phyloP scores from a whole-genome alignment of 306 rosid genomes.

The Chamaecrista fasciculata region DNA sequence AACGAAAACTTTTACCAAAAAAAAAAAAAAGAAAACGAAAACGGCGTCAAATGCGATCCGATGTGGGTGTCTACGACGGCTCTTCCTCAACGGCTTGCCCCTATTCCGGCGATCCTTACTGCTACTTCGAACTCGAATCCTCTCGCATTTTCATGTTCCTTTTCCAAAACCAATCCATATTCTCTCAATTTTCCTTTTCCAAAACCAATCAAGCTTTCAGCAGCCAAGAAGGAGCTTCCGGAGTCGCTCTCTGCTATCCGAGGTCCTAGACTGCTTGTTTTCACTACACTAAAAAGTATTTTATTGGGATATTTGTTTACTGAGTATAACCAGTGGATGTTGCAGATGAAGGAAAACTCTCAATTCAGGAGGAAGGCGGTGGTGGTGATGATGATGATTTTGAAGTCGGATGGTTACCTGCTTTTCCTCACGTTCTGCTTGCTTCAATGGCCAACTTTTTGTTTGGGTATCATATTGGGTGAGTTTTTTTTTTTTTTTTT shows the following conservation, averaged over 20 bases:
- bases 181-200: constrained; percentile 17
- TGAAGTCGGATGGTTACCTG: constrained; percentile 70
- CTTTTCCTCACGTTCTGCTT: constrained; percentile 70
- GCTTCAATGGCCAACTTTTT: constrained; percentile 83
- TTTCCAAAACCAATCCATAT: neutral
- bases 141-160: neutral
- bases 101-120: neutral
- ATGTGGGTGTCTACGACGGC: constrained; percentile 41
- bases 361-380: constrained; percentile 13
- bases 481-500: constrained; percentile 10
- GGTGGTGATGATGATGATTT: constrained; percentile 27
- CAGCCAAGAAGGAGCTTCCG: constrained; percentile 43
- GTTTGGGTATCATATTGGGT: constrained; percentile 94
- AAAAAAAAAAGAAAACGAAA: neutral
- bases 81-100: neutral
- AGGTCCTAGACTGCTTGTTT: constrained; percentile 30
- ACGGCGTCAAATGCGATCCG: constrained; percentile 13
- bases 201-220: constrained; percentile 32
- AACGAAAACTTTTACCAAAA: no score
- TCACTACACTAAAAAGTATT: neutral
- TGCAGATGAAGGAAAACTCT: constrained; percentile 42
- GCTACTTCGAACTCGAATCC: constrained; percentile 7
- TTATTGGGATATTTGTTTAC: neutral
- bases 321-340: neutral
- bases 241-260: constrained; percentile 16